Base-by-base conservation (phyloP, 495 filamentous ascomycete species). In the Talaromyces adpressus region DNA sequence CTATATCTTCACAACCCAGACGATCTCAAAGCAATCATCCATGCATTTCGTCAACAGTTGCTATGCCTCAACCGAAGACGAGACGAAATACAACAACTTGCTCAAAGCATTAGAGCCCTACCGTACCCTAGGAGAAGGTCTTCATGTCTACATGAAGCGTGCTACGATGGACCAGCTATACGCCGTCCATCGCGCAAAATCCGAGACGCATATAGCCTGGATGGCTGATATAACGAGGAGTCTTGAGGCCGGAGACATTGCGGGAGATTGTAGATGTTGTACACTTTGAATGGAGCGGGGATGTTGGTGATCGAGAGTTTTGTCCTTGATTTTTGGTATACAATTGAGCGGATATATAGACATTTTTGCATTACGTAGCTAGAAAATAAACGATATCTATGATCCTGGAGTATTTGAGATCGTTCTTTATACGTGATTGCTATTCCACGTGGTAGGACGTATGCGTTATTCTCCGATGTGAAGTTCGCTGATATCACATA, bases 161-260 rank as follows among this genome's bases (percentile, higher is more conserved):
- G 45, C 45, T 49, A 49, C 45, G 1, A 49, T 49, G 45, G 45
- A 49, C 11, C 16, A 53, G 22, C 16, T 59, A 5, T 72, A 66
- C 20, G 51, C 47, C 27, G 16, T 61, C 12, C 63, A 63, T 61
- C 64, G 67, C 20, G 6, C 1, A 20, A 51, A 64, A 4, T 58
- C 58, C 14, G 49, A 62, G 7, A 51, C 52, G 8, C 61, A 69
- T 63, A n/a, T 68, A 0, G 62, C 70, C 2, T 72, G 70, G 70
- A 53, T 71, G 22, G 70, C 70, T n/a, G 69, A 71, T 66, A 64
- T 64, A 14, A 62, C 63, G 8, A 56, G 70, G 30, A 67, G 57
- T n/a, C 61, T 72, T 72, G 4, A 18, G 71, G 4, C 70, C 69
- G 0, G 29, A n/a, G n/a, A 66, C 60, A 0, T 47, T 71, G n/a